Percentiles rank a stretch among this genome's conserved stretches.
Evolutionary conservation across 495 filamentous ascomycete species (phyloP).

Genomic region (Letharia columbiana): DNA sequence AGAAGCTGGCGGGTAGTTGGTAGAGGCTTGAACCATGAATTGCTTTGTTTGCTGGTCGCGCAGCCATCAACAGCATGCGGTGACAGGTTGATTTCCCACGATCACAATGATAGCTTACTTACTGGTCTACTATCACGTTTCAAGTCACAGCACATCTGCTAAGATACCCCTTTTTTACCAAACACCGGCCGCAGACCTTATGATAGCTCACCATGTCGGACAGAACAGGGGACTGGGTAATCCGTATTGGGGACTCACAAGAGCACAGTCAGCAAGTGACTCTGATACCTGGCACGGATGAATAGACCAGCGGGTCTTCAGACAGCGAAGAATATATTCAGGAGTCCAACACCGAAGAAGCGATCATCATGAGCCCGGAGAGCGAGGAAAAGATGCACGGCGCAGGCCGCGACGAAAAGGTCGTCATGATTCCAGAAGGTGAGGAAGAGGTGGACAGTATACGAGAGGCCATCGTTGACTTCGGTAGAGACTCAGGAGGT

Average conservation of each 20-base stretch:
- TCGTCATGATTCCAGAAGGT: background rate
- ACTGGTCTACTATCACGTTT: background rate
- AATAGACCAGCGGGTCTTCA: no score
- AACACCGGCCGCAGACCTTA: background rate
- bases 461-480: background rate
- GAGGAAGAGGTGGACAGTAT: background rate
- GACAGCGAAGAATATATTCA: no score
- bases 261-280: background rate
- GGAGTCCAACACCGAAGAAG: background rate
- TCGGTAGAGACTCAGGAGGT: background rate
- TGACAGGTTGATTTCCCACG: background rate
- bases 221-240: background rate
- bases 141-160: background rate
- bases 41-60: background rate
- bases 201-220: background rate
- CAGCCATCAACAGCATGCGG: background rate
- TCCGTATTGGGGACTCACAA: background rate
- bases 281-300: background rate
- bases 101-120: background rate
- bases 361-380: background rate
- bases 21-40: background rate
- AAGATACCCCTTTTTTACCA: background rate
- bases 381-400: background rate
- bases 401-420: background rate
- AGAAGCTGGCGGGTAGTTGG: slow-evolving; percentile 13